Evolutionary conservation across 768 basidiomycete genomes (phyloP).

Genomic region (Plicaturopsis crispa): DNA sequence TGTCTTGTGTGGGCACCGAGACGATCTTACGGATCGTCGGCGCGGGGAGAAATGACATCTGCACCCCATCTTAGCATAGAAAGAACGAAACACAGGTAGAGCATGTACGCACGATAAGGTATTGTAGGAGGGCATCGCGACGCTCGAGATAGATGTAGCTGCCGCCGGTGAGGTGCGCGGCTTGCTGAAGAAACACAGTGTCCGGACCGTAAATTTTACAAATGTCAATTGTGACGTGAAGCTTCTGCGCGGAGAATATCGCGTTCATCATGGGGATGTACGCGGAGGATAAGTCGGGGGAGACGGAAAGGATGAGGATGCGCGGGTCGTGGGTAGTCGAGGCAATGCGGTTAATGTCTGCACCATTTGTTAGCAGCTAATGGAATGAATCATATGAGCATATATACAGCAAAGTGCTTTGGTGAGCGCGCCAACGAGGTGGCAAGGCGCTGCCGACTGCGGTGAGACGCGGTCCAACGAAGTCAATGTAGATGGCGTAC

Average conservation of each 20-base stretch:
- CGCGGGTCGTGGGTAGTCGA: constrained; percentile 38
- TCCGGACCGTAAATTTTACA: constrained; percentile 87
- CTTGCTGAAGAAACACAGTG: constrained; percentile 95
- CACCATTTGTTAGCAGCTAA: constrained; percentile 32
- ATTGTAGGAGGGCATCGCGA: constrained; percentile 84
- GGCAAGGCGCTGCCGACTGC: constrained; percentile 40
- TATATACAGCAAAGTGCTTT: constrained; percentile 86
- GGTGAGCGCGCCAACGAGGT: constrained; percentile 82
- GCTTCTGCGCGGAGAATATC: constrained; percentile 97
- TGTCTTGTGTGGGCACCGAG: constrained; percentile 87
- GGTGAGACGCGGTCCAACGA: constrained; percentile 10
- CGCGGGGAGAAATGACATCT: constrained; percentile 83
- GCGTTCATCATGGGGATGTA: constrained; percentile 99
- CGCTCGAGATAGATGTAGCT: constrained; percentile 83
- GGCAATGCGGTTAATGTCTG: constrained; percentile 60
- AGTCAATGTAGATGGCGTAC: constrained; percentile 20
- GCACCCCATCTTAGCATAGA: constrained; percentile 8
- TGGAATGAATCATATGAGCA: constrained; percentile 22
- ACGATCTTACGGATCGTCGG: constrained; percentile 68
- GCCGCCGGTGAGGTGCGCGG: constrained; percentile 90
- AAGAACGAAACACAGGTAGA: constrained; percentile 3
- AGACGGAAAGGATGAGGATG: constrained; percentile 81
- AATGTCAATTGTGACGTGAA: constrained; percentile 95
- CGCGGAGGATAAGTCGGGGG: constrained; percentile 80
- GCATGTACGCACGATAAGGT: constrained; percentile 56